Evolutionary conservation across 495 filamentous ascomycete genomes (phyloP).

Genomic region (Clavariopsis aquatica): DNA sequence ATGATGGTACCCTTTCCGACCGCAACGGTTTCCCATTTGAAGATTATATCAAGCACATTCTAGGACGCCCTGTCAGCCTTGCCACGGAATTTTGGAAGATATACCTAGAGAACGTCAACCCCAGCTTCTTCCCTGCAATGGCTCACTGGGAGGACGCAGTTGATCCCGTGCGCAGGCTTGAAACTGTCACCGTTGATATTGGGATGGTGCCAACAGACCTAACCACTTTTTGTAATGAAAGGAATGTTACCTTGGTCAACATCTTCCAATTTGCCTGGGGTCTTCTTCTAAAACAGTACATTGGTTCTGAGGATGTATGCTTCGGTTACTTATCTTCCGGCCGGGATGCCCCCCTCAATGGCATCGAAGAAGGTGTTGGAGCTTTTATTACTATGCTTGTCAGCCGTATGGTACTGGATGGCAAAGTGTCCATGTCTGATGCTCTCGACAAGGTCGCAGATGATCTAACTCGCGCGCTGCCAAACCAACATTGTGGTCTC

Average conservation of each 20-base stretch:
- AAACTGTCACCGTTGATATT: constrained; percentile 23
- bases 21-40: constrained; percentile 15
- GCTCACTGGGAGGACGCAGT: constrained; percentile 21
- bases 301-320: constrained; percentile 25
- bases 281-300: constrained; percentile 23
- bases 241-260: constrained; percentile 26
- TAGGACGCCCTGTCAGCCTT: constrained; percentile 7
- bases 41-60: constrained; percentile 28
- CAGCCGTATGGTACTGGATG: constrained; percentile 18
- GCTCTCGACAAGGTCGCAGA: constrained; percentile 21
- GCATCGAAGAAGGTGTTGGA: constrained; percentile 30
- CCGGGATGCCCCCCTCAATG: constrained; percentile 22
- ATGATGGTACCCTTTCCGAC: constrained; percentile 24
- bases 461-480: constrained; percentile 19
- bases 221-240: constrained; percentile 16
- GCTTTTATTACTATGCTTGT: constrained; percentile 34
- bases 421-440: constrained; percentile 1
- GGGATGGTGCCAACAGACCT: constrained; percentile 12
- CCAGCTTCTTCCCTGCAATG: constrained; percentile 24
- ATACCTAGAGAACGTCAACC: constrained; percentile 21
- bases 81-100: constrained; percentile 26
- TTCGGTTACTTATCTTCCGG: constrained; percentile 36
- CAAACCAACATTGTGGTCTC: constrained; percentile 26
- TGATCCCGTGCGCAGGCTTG: constrained; percentile 13
- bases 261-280: constrained; percentile 32